Percentiles rank a stretch among this genome's conserved stretches.
These are phyloP conservation scores for Blastocystis sp. DNA, from an alignment of 352 stramenopile genomes.

Conservation along the genomic window DNA sequence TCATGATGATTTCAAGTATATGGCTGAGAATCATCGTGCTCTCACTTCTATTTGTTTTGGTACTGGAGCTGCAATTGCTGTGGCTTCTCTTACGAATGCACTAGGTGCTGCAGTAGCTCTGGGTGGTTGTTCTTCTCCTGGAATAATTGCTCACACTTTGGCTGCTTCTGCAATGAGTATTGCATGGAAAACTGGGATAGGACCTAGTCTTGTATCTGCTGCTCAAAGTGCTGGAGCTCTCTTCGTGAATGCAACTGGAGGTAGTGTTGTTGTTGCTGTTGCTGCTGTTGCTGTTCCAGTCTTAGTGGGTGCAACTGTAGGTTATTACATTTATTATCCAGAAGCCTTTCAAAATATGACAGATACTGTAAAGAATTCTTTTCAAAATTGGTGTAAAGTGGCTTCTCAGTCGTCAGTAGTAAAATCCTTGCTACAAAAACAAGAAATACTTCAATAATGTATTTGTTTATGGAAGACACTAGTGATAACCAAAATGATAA, in stretches of 20 bases:
- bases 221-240: conserved; percentile 10
- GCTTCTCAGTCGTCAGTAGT: no score
- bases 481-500: no score
- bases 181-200: background rate
- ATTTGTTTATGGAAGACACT: no score
- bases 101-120: background rate
- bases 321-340: no score
- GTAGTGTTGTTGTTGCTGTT: background rate
- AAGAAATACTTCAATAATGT: no score
- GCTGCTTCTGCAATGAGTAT: background rate
- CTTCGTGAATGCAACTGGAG: background rate
- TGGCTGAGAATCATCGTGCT: no score
- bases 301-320: background rate
- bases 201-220: background rate
- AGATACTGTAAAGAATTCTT: no score
- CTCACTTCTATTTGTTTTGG: background rate
- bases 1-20: background rate
- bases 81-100: background rate
- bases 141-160: background rate
- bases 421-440: no score
- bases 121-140: background rate
- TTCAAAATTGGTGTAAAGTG: no score
- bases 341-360: no score
- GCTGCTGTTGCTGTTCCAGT: background rate
- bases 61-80: background rate